Percentiles rank a stretch among this genome's conserved stretches.
Evolutionary conservation across 2,329 filamentous ascomycete species (phyloP).

Genomic region (Fusarium continuum): DNA sequence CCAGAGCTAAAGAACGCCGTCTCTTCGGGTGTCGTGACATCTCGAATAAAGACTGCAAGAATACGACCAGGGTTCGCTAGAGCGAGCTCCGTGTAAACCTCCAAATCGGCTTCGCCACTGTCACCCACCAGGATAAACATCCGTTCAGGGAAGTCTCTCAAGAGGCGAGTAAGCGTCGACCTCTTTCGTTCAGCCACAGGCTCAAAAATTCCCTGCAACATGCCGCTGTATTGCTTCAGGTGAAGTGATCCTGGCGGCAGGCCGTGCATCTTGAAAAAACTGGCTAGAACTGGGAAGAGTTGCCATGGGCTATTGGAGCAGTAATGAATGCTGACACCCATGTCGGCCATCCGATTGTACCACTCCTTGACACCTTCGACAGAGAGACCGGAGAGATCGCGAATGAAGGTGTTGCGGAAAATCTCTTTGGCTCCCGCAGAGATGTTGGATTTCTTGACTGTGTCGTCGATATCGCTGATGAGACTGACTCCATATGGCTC

Average conservation of each 20-base stretch:
- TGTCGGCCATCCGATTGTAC: constrained; percentile 79
- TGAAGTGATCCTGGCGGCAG: constrained; percentile 91
- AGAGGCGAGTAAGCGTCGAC: constrained; percentile 82
- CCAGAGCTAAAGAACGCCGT: constrained; percentile 80
- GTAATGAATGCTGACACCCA: constrained; percentile 92
- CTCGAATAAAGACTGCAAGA: constrained; percentile 89
- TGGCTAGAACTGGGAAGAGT: constrained; percentile 87
- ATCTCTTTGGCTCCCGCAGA: constrained; percentile 88
- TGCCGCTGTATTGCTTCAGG: constrained; percentile 94
- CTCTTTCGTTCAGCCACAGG: constrained; percentile 96
- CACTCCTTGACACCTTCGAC: constrained; percentile 90
- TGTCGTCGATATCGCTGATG: constrained; percentile 98
- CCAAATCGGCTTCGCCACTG: constrained; percentile 94
- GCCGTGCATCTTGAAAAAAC: constrained; percentile 82
- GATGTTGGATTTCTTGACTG: constrained; percentile 95
- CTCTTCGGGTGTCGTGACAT: constrained; percentile 83
- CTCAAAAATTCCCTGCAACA: constrained; percentile 98
- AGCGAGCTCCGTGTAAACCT: constrained; percentile 96
- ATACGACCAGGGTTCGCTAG: constrained; percentile 84
- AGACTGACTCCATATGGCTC: constrained; percentile 84
- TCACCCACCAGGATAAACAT: constrained; percentile 94
- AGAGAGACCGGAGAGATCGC: constrained; percentile 81
- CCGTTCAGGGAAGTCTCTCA: constrained; percentile 88
- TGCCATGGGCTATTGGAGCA: constrained; percentile 99
- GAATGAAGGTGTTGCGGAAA: constrained; percentile 94